A percentile compares a stretch with the other conserved stretches of the same genome.
Evolutionary conservation across 768 basidiomycete genomes (phyloP).

Genomic region (Phaeotremella fagi): DNA sequence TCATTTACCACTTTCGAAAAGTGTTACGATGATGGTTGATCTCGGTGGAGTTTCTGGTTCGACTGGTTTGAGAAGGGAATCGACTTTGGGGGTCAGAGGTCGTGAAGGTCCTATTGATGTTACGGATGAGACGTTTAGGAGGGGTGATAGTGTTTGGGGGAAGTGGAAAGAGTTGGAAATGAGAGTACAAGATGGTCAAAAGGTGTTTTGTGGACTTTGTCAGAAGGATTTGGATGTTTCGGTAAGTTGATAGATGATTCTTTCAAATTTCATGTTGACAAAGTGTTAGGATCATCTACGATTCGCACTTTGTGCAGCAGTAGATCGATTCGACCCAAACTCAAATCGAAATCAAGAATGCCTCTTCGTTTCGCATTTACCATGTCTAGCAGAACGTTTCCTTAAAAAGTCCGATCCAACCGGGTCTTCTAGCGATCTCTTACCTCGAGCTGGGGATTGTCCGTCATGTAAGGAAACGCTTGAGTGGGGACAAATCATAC

Average conservation of each 20-base stretch:
- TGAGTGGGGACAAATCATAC: slow-evolving; percentile 48
- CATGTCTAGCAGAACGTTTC: slow-evolving; percentile 40
- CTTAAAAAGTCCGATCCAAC: slow-evolving; percentile 7
- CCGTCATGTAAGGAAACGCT: slow-evolving; percentile 30
- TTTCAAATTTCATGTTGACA: neutral
- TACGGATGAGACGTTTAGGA: slow-evolving; percentile 32
- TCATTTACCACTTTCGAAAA: slow-evolving; percentile 10
- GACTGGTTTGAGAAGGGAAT: slow-evolving; percentile 14
- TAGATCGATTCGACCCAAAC: neutral
- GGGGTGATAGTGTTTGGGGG: slow-evolving; percentile 17
- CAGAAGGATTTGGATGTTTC: slow-evolving; percentile 9
- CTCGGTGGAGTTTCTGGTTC: slow-evolving; percentile 42
- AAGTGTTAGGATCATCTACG: slow-evolving; percentile 35
- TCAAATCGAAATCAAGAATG: slow-evolving; percentile 15
- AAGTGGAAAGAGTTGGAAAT: slow-evolving; percentile 24
- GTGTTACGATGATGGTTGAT: slow-evolving; percentile 24
- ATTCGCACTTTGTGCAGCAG: slow-evolving; percentile 42
- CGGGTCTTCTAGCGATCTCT: slow-evolving; percentile 10
- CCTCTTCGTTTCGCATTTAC: slow-evolving; percentile 28
- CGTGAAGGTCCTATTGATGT: slow-evolving; percentile 42
- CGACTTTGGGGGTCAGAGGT: slow-evolving; percentile 21
- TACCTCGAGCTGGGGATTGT: slow-evolving; percentile 44
- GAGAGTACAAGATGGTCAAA: slow-evolving; percentile 4
- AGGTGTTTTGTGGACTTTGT: slow-evolving; percentile 22
- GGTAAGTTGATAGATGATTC: slow-evolving; percentile 17